phyloP scores from a whole-genome alignment of 1,284 basidiomycete genomes.

The Albatrellus sp. region DNA sequence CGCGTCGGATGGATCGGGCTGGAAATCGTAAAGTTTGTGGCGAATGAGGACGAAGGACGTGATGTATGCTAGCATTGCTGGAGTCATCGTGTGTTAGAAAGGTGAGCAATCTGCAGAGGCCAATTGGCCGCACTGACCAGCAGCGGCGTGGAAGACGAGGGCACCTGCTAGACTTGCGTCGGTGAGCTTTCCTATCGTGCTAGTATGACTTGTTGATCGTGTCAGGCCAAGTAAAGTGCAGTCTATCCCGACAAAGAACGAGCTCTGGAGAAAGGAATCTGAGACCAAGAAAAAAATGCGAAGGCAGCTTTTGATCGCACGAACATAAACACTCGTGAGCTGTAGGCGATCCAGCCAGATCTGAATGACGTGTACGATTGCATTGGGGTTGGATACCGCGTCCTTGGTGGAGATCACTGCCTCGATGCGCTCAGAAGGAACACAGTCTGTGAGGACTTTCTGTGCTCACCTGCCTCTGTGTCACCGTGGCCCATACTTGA shows the following conservation, averaged over 20 bases:
- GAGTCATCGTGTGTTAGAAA: neutral
- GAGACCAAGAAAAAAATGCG: neutral
- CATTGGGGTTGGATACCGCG: neutral
- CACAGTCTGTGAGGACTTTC: too few species aligned
- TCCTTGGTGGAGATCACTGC: too few species aligned
- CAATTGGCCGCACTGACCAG: constrained; percentile 15
- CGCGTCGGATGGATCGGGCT: constrained; percentile 6
- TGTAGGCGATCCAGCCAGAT: constrained; percentile 21
- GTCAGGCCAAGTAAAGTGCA: constrained; percentile 20
- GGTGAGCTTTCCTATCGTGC: constrained; percentile 14
- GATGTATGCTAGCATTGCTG: constrained; percentile 21
- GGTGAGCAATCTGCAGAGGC: too few species aligned
- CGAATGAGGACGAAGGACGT: constrained; percentile 23
- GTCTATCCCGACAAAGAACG: constrained; percentile 27
- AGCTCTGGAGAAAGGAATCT: constrained; percentile 16
- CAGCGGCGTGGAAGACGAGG: constrained; percentile 24
- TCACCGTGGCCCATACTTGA: too few species aligned
- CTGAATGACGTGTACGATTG: constrained; percentile 13
- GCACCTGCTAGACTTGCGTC: constrained; percentile 22
- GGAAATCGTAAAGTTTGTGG: constrained; percentile 18
- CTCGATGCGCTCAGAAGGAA: too few species aligned
- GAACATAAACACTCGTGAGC: constrained; percentile 18
- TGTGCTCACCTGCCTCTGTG: too few species aligned
- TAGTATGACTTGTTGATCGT: constrained; percentile 11
- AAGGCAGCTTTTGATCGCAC: constrained; percentile 2